Evolutionary conservation across 2,329 filamentous ascomycete species (phyloP).

Genomic region (Rhinocladiella mackenziei): DNA sequence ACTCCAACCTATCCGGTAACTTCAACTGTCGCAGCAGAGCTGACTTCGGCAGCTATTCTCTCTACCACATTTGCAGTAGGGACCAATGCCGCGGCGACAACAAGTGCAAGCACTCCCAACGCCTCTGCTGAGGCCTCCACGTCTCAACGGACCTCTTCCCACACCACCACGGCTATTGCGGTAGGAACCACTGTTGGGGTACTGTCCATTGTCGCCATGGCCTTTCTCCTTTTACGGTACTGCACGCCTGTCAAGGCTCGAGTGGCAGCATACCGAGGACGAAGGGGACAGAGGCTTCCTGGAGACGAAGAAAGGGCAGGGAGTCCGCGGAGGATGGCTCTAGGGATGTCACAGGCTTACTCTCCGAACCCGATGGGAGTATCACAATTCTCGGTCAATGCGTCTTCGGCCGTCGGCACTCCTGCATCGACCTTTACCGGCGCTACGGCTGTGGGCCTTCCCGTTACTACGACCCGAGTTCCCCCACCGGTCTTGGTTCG

Average conservation of each 20-base stretch:
- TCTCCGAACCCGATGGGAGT: not conserved
- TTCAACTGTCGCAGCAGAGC: not conserved
- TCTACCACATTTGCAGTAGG: not conserved
- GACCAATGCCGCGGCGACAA: constrained; percentile 1
- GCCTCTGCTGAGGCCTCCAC: not conserved
- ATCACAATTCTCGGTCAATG: not conserved
- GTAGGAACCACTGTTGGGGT: not conserved
- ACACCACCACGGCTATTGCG: not conserved
- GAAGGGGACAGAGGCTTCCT: not conserved
- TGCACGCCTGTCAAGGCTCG: not conserved
- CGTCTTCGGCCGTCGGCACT: not conserved
- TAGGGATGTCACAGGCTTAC: constrained; percentile 1
- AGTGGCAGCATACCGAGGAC: not conserved
- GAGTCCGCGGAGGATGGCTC: not conserved
- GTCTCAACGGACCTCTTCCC: too few species aligned
- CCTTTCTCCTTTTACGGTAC: constrained; percentile 1
- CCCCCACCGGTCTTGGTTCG: not conserved
- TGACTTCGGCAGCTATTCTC: not conserved
- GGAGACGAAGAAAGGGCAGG: not conserved
- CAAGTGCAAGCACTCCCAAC: not conserved
- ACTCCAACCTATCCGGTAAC: not conserved
- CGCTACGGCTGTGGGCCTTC: not conserved
- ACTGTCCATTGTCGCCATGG: not conserved
- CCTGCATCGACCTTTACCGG: constrained; percentile 1
- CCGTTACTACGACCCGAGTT: not conserved